A percentile compares a stretch with the other conserved stretches of the same genome.
Conservation (phyloP, 257 asterid species). For the Fraxinus pennsylvanica region DNA sequence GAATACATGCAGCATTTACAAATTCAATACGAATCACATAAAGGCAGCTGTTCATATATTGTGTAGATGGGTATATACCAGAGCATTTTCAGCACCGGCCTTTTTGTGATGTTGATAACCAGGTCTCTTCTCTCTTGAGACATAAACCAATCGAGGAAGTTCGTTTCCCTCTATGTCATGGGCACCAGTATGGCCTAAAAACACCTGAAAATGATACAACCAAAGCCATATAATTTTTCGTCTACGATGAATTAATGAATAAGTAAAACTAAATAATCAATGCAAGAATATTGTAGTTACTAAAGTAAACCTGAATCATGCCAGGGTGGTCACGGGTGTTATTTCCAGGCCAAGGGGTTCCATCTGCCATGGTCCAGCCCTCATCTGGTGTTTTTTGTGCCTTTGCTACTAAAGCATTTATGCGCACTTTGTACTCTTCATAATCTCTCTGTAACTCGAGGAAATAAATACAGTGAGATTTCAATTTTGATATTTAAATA, state of each 20-base stretch:
- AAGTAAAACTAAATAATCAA: not conserved
- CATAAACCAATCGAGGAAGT: constrained; percentile 90
- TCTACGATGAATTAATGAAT: not conserved
- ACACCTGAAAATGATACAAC: constrained; percentile 52
- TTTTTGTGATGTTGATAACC: constrained; percentile 97
- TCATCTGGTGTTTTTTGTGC: constrained; percentile 98
- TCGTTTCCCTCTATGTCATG: constrained; percentile 85
- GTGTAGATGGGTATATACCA: constrained; percentile 44
- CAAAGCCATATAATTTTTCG: not conserved
- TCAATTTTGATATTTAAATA: not conserved
- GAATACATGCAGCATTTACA: not conserved
- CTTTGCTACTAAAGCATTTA: constrained; percentile 92
- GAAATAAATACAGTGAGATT: not conserved
- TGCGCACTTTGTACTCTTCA: constrained; percentile 93
- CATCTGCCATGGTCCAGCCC: constrained; percentile 99
- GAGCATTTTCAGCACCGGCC: constrained; percentile 98
- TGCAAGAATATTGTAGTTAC: not conserved
- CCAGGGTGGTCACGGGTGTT: constrained; percentile 41
- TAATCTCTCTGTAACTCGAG: constrained; percentile 77
- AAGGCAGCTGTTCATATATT: not conserved
- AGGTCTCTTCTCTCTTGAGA: constrained; percentile 97
- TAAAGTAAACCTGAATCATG: constrained; percentile 78
- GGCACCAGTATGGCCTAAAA: constrained; percentile 84
- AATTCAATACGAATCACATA: not conserved
- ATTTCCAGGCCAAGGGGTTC: constrained; percentile 98